Evolutionary conservation across 352 stramenopile genomes (phyloP).

Genomic region (Phytophthora podocarpi): DNA sequence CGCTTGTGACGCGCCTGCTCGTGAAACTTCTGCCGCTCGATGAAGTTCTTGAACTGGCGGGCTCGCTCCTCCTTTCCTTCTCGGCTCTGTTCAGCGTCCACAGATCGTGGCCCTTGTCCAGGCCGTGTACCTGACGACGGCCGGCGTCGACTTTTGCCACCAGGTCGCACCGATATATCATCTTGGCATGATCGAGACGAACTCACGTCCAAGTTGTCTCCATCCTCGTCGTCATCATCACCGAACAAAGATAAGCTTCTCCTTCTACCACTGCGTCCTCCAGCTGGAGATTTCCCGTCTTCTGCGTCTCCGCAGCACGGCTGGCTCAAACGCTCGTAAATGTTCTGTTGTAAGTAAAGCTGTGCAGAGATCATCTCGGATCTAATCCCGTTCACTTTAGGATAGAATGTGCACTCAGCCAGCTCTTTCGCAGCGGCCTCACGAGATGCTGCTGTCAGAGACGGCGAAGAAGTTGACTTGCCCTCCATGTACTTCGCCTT

Average conservation of each 20-base stretch:
- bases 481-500: constrained; percentile 82
- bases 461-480: constrained; percentile 37
- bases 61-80: constrained; percentile 59
- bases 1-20: constrained; percentile 70
- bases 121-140: neutral
- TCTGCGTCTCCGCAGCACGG: constrained; percentile 43
- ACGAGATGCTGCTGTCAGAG: constrained; percentile 56
- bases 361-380: constrained; percentile 83
- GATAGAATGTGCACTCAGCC: constrained; percentile 78
- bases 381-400: constrained; percentile 78
- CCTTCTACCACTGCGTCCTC: constrained; percentile 23
- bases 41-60: constrained; percentile 67
- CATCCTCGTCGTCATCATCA: constrained; percentile 41
- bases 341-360: constrained; percentile 86
- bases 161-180: constrained; percentile 52
- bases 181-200: constrained; percentile 49
- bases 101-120: constrained; percentile 55
- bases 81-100: constrained; percentile 43
- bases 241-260: constrained; percentile 38
- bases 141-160: constrained; percentile 20
- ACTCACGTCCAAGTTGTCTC: constrained; percentile 22
- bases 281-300: constrained; percentile 23
- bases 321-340: constrained; percentile 82
- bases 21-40: constrained; percentile 77
- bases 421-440: constrained; percentile 68